Conservation (phyloP, 129 eudicot species). For the Centella asiatica region DNA sequence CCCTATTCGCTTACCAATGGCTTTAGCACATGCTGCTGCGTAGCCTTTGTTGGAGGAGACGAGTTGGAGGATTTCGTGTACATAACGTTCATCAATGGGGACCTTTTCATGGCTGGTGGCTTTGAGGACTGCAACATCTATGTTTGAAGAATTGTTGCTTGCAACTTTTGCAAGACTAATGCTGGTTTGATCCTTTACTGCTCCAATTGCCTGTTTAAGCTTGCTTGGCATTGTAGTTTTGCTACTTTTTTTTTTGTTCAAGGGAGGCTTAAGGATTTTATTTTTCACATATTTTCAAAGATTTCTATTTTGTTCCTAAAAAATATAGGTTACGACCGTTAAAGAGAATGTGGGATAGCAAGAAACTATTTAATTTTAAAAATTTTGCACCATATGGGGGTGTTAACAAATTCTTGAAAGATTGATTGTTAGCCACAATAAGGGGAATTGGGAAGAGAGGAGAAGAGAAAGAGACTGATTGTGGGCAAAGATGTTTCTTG, state of each 20-base stretch:
- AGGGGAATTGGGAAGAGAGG: no score
- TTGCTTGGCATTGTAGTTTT: constrained; percentile 58
- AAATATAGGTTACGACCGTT: neutral
- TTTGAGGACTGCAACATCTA: constrained; percentile 52
- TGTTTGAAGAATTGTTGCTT: constrained; percentile 30
- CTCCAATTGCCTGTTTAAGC: constrained; percentile 62
- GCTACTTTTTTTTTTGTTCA: neutral
- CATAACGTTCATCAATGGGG: constrained; percentile 44
- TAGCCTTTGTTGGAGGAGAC: constrained; percentile 45
- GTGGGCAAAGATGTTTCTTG: neutral
- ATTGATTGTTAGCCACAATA: no score
- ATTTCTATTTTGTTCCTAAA: neutral
- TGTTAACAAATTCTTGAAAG: no score
- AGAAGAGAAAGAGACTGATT: neutral
- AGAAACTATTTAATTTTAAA: no score
- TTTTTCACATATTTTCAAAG: neutral
- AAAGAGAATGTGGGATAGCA: neutral
- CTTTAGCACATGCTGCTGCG: constrained; percentile 52
- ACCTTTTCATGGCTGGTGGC: constrained; percentile 59
- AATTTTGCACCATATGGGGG: no score
- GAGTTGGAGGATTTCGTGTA: constrained; percentile 30
- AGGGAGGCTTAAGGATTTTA: neutral
- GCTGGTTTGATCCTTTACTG: constrained; percentile 84
- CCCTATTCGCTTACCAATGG: constrained; percentile 54
- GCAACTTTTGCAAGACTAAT: constrained; percentile 62